These are phyloP conservation scores for Scutellaria baicalensis DNA, from an alignment of 257 asterid genomes.

Conservation along the genomic window DNA sequence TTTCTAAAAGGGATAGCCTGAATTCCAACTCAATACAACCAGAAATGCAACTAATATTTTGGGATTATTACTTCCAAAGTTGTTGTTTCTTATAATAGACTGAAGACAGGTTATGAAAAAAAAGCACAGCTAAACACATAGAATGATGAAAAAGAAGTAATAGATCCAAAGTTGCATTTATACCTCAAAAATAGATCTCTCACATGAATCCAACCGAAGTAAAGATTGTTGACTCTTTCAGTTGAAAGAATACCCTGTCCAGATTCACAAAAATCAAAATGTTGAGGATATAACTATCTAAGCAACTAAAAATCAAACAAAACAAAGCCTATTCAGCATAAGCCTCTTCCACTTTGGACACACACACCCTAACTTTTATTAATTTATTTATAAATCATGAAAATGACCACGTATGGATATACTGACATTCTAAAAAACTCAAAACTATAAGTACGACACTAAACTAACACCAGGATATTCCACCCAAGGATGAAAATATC, in stretches of 20 bases:
- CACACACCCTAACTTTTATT: too few relatives aligned
- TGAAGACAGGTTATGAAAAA: background rate
- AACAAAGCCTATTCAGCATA: too few relatives aligned
- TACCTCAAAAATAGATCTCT: conserved; percentile 89
- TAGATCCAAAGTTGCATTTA: conserved; percentile 16
- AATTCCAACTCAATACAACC: background rate
- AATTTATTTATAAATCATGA: background rate
- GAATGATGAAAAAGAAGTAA: conserved; percentile 3
- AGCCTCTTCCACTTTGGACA: too few relatives aligned
- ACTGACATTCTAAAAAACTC: background rate
- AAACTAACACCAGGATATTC: too few relatives aligned
- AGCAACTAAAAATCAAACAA: conserved; percentile 5
- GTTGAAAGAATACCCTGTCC: conserved; percentile 91
- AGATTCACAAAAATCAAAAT: conserved; percentile 14
- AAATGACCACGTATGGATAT: background rate
- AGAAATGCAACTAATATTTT: background rate
- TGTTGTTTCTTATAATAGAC: background rate
- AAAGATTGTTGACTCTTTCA: conserved; percentile 75
- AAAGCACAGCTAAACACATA: conserved; percentile 1
- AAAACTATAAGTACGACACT: too few relatives aligned
- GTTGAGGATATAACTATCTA: background rate
- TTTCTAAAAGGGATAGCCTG: background rate
- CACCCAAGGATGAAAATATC: too few relatives aligned
- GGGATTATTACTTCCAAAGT: background rate
- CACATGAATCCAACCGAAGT: conserved; percentile 54